Base-by-base conservation (phyloP, 305 asterid genomes). In the Caryopteris hybrid region DNA sequence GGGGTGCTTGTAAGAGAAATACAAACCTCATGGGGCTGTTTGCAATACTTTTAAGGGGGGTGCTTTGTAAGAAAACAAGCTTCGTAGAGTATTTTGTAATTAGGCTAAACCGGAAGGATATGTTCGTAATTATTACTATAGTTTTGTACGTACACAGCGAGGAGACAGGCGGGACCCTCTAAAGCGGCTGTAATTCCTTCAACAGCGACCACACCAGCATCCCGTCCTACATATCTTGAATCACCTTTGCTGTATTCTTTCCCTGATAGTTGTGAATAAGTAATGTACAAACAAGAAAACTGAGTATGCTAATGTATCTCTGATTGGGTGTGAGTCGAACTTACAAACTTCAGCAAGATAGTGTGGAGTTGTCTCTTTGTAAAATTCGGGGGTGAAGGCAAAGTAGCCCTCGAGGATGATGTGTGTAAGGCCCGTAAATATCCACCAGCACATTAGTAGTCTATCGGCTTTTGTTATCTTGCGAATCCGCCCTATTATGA, bases 231-330 rank as follows among this genome's bases (percentile, higher is more conserved):
- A 27, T 88, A 94, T 73, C 99, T 83, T 66, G 99, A 93, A 76
- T 93, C 99, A 11, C 99, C 99, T 78, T 87, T 93, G 84, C 97
- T 87, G 68, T 93, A 94, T 77, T 94, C 99, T 75, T 94, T 94
- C 99, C 99, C 99, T 94, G 80, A 36, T 45, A 70, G 55, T 5
- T 42, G 60, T 73, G 4, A 25, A 4, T 25, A 25, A 25, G 31
- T 25, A 25, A 25, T 25, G 31, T 25, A 25, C 31, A 4, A 25
- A 2, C 4, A 25, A 4, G 4, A 25, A 25, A n/a, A n/a, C n/a
- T n/a, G n/a, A n/a, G n/a, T n/a, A n/a, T n/a, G n/a, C n/a, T n/a
- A n/a, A n/a, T n/a, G n/a, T n/a, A n/a, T n/a, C n/a, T n/a, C n/a
- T n/a, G n/a, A n/a, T n/a, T n/a, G n/a, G n/a, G 31, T 4, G 31